These are phyloP conservation scores for Lichtheimia corymbifera DNA, from an alignment of 371 early-diverging fungal genomes.

Conservation along the genomic window DNA sequence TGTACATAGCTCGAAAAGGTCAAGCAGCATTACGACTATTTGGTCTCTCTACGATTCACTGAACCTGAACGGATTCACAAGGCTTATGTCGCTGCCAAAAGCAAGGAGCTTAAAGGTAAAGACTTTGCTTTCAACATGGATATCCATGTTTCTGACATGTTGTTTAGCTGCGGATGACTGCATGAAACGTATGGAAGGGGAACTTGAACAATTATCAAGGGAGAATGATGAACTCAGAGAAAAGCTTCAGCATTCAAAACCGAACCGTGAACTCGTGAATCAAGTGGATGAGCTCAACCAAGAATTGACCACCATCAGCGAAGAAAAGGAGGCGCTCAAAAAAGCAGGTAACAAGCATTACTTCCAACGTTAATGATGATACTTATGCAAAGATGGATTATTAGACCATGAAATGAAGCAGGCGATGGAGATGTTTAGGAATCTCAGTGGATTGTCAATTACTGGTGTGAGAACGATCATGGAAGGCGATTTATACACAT, in stretches of 20 bases:
- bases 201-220: neutral
- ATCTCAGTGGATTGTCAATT: constrained; percentile 17
- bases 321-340: neutral
- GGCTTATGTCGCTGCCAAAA: constrained; percentile 4
- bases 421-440: constrained; percentile 15
- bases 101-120: constrained; percentile 11
- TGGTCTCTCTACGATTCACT: constrained; percentile 10
- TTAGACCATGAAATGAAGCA: neutral
- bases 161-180: neutral
- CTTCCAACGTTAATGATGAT: neutral
- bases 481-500: constrained; percentile 18
- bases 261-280: constrained; percentile 2
- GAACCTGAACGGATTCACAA: constrained; percentile 15
- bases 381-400: neutral
- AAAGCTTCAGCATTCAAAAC: neutral
- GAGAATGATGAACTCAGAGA: neutral
- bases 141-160: neutral
- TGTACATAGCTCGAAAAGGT: constrained; percentile 1
- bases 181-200: constrained; percentile 1
- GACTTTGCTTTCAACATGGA: neutral
- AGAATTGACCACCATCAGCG: neutral
- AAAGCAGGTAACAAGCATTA: neutral
- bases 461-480: constrained; percentile 14
- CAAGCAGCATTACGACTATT: constrained; percentile 10
- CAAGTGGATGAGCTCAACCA: neutral